Percentiles rank a stretch among this genome's conserved stretches.
phyloP scores from a whole-genome alignment of 306 rosid genomes.

The apple (Malus domestica) region DNA sequence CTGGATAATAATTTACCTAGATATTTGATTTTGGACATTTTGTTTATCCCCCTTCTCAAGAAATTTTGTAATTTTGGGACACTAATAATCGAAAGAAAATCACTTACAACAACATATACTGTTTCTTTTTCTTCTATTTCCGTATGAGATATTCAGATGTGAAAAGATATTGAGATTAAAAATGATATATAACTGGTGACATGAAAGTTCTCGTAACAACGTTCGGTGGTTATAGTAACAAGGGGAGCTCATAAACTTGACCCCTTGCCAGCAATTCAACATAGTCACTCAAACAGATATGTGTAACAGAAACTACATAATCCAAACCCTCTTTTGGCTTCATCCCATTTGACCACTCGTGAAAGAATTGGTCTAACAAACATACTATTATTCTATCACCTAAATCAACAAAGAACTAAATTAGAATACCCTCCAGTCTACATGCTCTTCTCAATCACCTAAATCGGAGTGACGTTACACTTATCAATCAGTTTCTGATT shows the following conservation, averaged over 20 bases:
- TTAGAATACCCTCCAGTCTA: not conserved
- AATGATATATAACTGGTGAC: not conserved
- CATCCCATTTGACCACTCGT: not conserved
- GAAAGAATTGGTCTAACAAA: not conserved
- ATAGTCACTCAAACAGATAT: not conserved
- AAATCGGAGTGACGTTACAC: not conserved
- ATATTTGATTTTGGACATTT: too few species aligned
- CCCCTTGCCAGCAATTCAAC: not conserved
- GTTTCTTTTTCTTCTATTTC: too few species aligned
- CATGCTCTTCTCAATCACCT: not conserved
- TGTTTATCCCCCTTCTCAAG: too few species aligned
- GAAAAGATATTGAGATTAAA: too few species aligned
- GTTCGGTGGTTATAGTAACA: too few species aligned
- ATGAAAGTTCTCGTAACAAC: too few species aligned
- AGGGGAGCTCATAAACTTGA: not conserved
- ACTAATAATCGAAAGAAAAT: too few species aligned
- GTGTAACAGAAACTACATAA: not conserved
- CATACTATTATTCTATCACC: not conserved
- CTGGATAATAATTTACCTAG: too few species aligned
- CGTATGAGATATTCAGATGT: not conserved
- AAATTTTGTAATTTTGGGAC: too few species aligned
- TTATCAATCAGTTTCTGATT: not conserved
- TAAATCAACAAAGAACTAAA: not conserved
- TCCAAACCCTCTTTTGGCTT: not conserved
- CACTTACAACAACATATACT: too few species aligned